Percentiles rank a stretch among this genome's conserved stretches.
Evolutionary conservation across 108 stramenopile species (phyloP).

Genomic region (Fragilariopsis cylindrus): DNA sequence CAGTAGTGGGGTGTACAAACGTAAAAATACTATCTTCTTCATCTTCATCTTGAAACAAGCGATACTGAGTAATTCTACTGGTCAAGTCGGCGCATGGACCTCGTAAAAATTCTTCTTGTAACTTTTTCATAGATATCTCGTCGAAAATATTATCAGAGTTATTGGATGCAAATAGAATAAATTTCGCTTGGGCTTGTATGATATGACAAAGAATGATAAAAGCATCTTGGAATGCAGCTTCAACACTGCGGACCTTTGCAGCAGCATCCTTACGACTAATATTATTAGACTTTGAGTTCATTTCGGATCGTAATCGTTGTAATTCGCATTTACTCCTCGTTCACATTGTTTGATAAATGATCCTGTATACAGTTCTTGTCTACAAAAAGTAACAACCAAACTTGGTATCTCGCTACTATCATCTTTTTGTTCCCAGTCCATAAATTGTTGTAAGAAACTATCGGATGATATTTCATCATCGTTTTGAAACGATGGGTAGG

Average conservation of each 20-base stretch:
- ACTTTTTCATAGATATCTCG: conserved; percentile 5
- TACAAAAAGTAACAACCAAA: conserved; percentile 24
- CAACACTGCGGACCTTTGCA: conserved; percentile 30
- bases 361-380: conserved; percentile 19
- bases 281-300: conserved; percentile 16
- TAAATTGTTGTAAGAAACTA: neutral
- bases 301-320: conserved; percentile 17
- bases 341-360: conserved; percentile 17
- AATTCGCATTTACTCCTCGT: conserved; percentile 33
- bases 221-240: conserved; percentile 40
- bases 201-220: conserved; percentile 38
- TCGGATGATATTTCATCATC: conserved; percentile 1
- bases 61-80: conserved; percentile 44
- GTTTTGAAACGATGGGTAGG: conserved; percentile 3
- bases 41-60: conserved; percentile 37
- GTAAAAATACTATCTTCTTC: conserved; percentile 21
- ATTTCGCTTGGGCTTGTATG: conserved; percentile 37
- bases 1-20: conserved; percentile 16
- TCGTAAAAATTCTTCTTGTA: conserved; percentile 29
- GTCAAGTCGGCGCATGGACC: conserved; percentile 45
- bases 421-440: conserved; percentile 7
- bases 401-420: neutral
- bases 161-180: conserved; percentile 17
- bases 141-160: neutral
- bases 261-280: conserved; percentile 33